Evolutionary conservation across 2,329 filamentous ascomycete genomes (phyloP), one percentile per base, ranked within the genome.

Genomic region (Pseudocercospora macadamiae): DNA sequence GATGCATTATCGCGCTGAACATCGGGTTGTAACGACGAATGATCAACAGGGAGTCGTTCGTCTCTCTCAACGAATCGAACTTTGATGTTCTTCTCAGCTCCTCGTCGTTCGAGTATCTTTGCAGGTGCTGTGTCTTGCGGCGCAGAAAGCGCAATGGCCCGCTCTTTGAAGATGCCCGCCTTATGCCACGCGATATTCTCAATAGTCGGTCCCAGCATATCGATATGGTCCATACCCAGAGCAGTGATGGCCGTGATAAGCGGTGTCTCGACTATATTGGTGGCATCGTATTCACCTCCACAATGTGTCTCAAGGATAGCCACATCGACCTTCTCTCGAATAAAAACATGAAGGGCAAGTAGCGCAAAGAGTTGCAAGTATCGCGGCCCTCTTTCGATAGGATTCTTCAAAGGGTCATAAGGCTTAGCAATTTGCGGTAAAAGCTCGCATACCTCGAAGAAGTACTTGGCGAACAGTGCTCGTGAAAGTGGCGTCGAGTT

Each of bases 141-240:
- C 7, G 82, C 81, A 0, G 87, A 87, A 55, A 89, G 88, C 3
- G 82, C 85, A 19, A 81, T 79, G 4, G 81, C 81, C 0, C 84
- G 85, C 9, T 48, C 45, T 73, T 96, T 96, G 71, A 93, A 88
- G 42, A 96, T 89, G 1, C 92, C 92, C 3, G 87, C 87, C 74
- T 96, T 96, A 72, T 96, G 90, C 91, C 92, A 96, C 4, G 91
- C 87, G 66, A 96, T 96, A 70, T 91, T 81, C 57, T 89, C 86
- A 51, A 93, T 82, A 0, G 90, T 91, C 23, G 83, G 80, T 5
- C 92, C 92, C 26, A 96, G 79, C 82, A 95, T 86, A 5, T 83
- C 84, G 0, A 89, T 86, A 73, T 96, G 93, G 67, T 96, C 92
- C 63, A 96, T 88, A 2, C 90, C 92, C 30, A 96, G 74, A 67